Evolutionary conservation across 768 basidiomycete genomes (phyloP), one percentile per base, ranked within the genome.

Genomic region (Harrya chromipes): DNA sequence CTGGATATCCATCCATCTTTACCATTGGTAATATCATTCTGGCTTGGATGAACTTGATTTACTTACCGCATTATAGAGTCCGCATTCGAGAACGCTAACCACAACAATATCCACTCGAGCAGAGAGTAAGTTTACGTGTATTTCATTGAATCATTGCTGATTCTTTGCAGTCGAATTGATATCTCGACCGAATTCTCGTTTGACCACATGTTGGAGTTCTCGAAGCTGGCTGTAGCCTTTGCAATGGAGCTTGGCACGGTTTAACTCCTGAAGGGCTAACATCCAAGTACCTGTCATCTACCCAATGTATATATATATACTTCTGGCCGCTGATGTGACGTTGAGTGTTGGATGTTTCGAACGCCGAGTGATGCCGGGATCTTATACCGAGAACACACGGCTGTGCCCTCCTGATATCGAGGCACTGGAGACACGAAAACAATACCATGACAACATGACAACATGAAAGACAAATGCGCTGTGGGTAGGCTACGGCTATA

Each of bases 111-210:
- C 44, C 94, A 97, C 69, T 81, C 83, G 9, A 61, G 72, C 27
- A 82, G 79, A 34, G 94, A 97, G 91, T 92, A 70, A 57, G 89
- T 70, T 56, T 43, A 46, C 57, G 68, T 36, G 58, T 58, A 4
- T 73, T 71, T 33, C 73, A 74, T 58, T 76, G 70, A 63, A 59
- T 66, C 58, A 3, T 44, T 26, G 14, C 52, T 69, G 51, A 60
- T 59, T 52, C 37, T 41, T 46, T 47, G 38, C 31, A 91, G 90
- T 65, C 87, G 87, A 44, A 87, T 88, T 48, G 89, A 94, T 64
- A 75, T 90, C 51, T 90, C 90, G 11, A 73, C 81, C 19, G 94
- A 95, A 67, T 97, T 97, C 70, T 88, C 85, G 62, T 97, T 95
- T 66, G 69, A 73, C 6, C 94, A 97, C 66, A 91, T 94, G 89